Conservation (phyloP, 805 yeast genomes). For the Ogataea naganishii region DNA sequence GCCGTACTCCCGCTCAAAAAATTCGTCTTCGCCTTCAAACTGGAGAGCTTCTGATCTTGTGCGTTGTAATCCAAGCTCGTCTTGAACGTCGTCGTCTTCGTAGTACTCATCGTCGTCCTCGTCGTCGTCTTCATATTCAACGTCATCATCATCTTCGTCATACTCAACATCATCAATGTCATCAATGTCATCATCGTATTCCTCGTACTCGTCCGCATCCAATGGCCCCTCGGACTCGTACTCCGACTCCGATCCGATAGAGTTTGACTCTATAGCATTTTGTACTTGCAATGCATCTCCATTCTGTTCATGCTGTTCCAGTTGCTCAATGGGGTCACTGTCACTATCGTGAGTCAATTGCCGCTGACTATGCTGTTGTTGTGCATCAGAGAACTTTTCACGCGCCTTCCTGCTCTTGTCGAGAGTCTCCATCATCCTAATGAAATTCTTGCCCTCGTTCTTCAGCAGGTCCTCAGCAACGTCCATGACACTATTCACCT, state of each 20-base stretch:
- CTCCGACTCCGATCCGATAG: no score
- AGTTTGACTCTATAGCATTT: constrained; percentile 13
- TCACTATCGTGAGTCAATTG: no score
- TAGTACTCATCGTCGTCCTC: constrained; percentile 13
- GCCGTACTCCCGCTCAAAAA: constrained; percentile 24
- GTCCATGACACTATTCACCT: constrained; percentile 14
- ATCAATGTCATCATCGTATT: constrained; percentile 22
- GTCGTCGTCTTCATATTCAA: constrained; percentile 11
- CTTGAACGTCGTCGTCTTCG: constrained; percentile 8
- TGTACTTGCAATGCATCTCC: no score
- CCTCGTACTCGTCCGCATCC: constrained; percentile 15
- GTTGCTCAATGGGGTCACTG: no score
- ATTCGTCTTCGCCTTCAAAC: constrained; percentile 9
- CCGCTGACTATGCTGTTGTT: constrained; percentile 1
- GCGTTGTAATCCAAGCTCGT: no score
- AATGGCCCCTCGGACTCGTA: constrained; percentile 20
- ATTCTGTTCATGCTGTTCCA: no score
- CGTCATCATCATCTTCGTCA: constrained; percentile 17
- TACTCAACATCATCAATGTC: constrained; percentile 22
- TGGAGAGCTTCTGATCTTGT: constrained; percentile 7
- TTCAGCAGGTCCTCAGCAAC: constrained; percentile 75
- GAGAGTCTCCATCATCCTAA: constrained; percentile 71
- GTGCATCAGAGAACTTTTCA: constrained; percentile 10
- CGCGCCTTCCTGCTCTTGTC: constrained; percentile 42
- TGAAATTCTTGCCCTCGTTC: constrained; percentile 69